These are phyloP conservation scores for Hymenoscyphus scutula DNA, from an alignment of 2,329 filamentous ascomycete genomes.

Conservation along the genomic window DNA sequence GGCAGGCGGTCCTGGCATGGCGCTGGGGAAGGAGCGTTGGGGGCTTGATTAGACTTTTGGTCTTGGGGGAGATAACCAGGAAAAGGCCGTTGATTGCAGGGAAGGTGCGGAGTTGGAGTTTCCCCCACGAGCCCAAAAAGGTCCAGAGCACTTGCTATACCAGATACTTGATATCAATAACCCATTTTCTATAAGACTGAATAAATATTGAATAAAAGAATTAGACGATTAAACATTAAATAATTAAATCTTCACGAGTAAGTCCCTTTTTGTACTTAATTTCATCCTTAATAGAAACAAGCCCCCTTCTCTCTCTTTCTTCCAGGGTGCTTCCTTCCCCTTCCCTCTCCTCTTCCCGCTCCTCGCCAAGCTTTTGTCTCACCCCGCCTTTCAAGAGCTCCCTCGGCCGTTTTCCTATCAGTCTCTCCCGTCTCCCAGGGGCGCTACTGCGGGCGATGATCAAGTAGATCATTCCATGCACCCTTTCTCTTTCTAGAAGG, in stretches of 20 bases:
- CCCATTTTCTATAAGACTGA: not conserved
- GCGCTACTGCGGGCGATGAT: too few relatives aligned
- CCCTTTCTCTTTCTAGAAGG: too few relatives aligned
- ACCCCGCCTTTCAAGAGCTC: not conserved
- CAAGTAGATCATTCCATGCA: too few relatives aligned
- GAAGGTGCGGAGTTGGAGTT: too few relatives aligned
- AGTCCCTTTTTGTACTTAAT: not conserved
- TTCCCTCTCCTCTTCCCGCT: too few relatives aligned
- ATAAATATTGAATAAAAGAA: not conserved
- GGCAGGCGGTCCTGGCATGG: too few relatives aligned
- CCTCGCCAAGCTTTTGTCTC: not conserved
- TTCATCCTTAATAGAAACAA: not conserved
- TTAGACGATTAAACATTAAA: too few relatives aligned
- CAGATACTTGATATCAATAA: not conserved
- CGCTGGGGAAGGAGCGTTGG: conserved; percentile 1
- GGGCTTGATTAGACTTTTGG: not conserved
- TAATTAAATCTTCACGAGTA: not conserved
- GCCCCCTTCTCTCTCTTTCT: not conserved
- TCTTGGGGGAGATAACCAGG: conserved; percentile 4
- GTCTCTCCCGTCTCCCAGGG: too few relatives aligned
- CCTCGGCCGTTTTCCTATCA: not conserved
- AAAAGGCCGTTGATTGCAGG: conserved; percentile 1
- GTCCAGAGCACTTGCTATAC: not conserved
- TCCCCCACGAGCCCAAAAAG: not conserved
- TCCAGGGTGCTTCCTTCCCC: too few relatives aligned